phyloP scores from a whole-genome alignment of 169 alveolate species.

The Theileria parva region DNA sequence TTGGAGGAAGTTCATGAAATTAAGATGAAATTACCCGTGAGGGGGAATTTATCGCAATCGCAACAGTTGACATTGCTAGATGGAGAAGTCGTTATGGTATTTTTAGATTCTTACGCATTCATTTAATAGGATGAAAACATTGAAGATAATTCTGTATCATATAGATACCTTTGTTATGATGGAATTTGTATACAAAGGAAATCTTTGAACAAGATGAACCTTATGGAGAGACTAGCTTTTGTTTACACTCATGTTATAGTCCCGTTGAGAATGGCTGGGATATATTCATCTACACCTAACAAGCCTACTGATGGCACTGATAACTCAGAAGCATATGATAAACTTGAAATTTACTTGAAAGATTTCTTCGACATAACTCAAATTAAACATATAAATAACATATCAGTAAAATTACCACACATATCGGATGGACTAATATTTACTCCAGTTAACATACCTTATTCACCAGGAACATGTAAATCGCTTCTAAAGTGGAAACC shows the following conservation, averaged over 20 bases:
- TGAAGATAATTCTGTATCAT: constrained; percentile 25
- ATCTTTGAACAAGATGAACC: constrained; percentile 72
- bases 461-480: constrained; percentile 92
- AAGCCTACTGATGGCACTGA: constrained; percentile 7
- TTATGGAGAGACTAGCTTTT: constrained; percentile 79
- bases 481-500: constrained; percentile 95
- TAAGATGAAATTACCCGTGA: constrained; percentile 77
- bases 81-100: constrained; percentile 86
- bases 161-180: constrained; percentile 82
- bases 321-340: constrained; percentile 11
- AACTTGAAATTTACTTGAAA: constrained; percentile 64
- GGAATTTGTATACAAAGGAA: constrained; percentile 82
- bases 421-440: constrained; percentile 92
- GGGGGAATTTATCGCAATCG: constrained; percentile 70
- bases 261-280: constrained; percentile 52
- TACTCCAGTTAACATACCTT: constrained; percentile 89
- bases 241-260: constrained; percentile 73
- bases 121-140: constrained; percentile 2
- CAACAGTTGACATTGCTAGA: constrained; percentile 87
- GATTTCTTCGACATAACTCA: constrained; percentile 89
- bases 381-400: constrained; percentile 74
- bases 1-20: constrained; percentile 80
- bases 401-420: constrained; percentile 89
- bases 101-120: constrained; percentile 30
- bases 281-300: background rate